Base-by-base conservation (phyloP, 208 protist species). In the Angomonas desouzai region DNA sequence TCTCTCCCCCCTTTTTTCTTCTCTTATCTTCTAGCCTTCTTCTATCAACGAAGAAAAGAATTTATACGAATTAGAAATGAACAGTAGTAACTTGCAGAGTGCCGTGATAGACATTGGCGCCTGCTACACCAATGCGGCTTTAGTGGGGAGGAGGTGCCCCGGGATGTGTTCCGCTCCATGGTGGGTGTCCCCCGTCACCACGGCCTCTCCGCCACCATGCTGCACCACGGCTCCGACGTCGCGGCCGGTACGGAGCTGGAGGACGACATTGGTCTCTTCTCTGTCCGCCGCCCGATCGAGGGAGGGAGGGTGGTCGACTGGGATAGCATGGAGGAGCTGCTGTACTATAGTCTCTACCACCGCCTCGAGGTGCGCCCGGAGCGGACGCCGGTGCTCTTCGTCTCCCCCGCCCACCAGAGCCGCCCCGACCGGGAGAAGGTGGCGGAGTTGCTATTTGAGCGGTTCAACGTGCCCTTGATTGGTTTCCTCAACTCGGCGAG, bases 371-470 rank as follows among this genome's bases (percentile, higher is more conserved):
- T 92, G 7, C 61, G 76, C 1, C 85, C 89, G 0, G 77, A 91
- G 29, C 56, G 67, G 27, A 76, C 76, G 0, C 76, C 87, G 30
- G 62, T 90, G 29, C 75, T 99, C n/a, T 87, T 99, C 33, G 98
- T 98, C n/a, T 97, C 99, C 81, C 73, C 98, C 4, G 91, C 98
- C 4, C 69, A 96, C 68, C 99, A 98, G 66, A 90, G 95, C 7
- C 81, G 89, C 36, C 63, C 75, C 16, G 98, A 98, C 68, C 92
- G 93, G 20, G 89, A 98, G 72, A 88, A 92, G 29, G 81, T 98
- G 68, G 77, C 92, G 27, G 87, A 99, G 70, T 57, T 94, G 29
- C 85, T 99, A 70, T 99, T 99, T 73, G 99, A 99, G 80, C 85
- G 79, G 49, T 99, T 99, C 70, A 85, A 91, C 61, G 94, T 99